These are phyloP conservation scores for Clonostachys sp. DNA, from an alignment of 2,329 filamentous ascomycete genomes.

Conservation along the genomic window DNA sequence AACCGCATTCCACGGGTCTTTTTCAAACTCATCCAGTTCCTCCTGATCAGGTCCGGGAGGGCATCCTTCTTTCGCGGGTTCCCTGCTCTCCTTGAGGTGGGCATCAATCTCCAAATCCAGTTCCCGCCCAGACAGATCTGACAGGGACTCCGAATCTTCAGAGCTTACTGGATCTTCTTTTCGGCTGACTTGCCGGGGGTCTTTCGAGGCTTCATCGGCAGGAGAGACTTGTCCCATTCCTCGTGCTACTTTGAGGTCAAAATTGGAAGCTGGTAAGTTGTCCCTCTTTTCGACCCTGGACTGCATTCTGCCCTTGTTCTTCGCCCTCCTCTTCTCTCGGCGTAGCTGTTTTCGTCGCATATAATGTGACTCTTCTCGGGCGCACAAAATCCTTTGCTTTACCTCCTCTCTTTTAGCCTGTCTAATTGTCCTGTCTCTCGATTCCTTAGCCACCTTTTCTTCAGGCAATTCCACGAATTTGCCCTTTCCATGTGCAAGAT, in stretches of 20 bases:
- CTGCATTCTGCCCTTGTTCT: slow-evolving; percentile 38
- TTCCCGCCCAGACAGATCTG: slow-evolving; percentile 32
- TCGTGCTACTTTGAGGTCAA: too few relatives aligned
- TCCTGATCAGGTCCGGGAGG: slow-evolving; percentile 18
- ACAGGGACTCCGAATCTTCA: slow-evolving; percentile 24
- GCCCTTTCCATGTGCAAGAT: slow-evolving; percentile 66
- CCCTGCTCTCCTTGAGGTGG: slow-evolving; percentile 3
- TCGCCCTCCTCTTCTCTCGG: slow-evolving; percentile 68
- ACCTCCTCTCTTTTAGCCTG: slow-evolving; percentile 22
- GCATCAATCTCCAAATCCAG: slow-evolving; percentile 23
- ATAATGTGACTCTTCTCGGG: slow-evolving; percentile 27
- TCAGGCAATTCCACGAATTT: slow-evolving; percentile 41
- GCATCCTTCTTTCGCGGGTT: neutral
- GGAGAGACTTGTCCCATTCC: neutral
- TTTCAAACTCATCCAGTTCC: slow-evolving; percentile 49
- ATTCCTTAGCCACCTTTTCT: slow-evolving; percentile 40
- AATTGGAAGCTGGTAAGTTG: slow-evolving; percentile 4
- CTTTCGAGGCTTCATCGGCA: neutral
- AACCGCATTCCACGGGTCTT: slow-evolving; percentile 61
- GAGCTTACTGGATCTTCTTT: slow-evolving; percentile 14
- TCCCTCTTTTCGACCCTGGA: slow-evolving; percentile 17
- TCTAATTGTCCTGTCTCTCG: slow-evolving; percentile 35
- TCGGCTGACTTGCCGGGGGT: neutral
- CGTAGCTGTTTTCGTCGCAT: slow-evolving; percentile 28
- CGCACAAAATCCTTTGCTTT: slow-evolving; percentile 35